phyloP scores from a whole-genome alignment of 2,329 filamentous ascomycete genomes.

The Alternaria conjuncta region DNA sequence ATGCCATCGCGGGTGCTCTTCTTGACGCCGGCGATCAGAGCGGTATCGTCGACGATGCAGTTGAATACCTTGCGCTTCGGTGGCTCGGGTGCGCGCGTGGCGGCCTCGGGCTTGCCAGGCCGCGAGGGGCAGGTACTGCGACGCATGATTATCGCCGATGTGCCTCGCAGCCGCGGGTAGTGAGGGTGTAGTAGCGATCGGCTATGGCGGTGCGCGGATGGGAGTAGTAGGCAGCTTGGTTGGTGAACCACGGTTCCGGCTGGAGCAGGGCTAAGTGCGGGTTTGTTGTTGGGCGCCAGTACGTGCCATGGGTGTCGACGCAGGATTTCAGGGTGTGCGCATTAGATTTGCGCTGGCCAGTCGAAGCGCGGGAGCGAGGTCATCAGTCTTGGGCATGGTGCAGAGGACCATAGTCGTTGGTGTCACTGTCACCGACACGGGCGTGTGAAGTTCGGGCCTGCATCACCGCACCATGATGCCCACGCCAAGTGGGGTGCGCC shows the following conservation, averaged over 20 bases:
- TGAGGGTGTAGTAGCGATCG: slow-evolving; percentile 11
- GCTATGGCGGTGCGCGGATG: slow-evolving; percentile 10
- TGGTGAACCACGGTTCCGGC: slow-evolving; percentile 17
- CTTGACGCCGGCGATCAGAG: slow-evolving; percentile 58
- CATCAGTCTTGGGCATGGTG: slow-evolving; percentile 28
- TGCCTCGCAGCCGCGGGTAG: slow-evolving; percentile 9
- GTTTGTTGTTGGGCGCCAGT: slow-evolving; percentile 36
- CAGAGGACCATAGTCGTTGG: slow-evolving; percentile 20
- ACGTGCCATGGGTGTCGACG: slow-evolving; percentile 26
- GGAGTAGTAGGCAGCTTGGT: slow-evolving; percentile 1
- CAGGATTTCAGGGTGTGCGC: slow-evolving; percentile 36
- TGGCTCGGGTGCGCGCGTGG: slow-evolving; percentile 36
- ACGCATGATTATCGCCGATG: slow-evolving; percentile 34
- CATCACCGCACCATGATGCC: slow-evolving; percentile 18
- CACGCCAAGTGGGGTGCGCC: slow-evolving; percentile 21
- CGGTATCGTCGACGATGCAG: slow-evolving; percentile 61
- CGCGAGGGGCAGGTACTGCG: slow-evolving; percentile 40
- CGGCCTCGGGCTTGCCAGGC: slow-evolving; percentile 31
- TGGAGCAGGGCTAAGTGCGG: slow-evolving; percentile 14
- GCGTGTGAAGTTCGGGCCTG: slow-evolving; percentile 21
- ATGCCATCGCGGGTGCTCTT: slow-evolving; percentile 60
- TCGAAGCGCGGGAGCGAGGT: slow-evolving; percentile 32
- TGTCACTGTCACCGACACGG: slow-evolving; percentile 21
- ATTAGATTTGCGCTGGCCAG: slow-evolving; percentile 26
- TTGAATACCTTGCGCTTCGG: slow-evolving; percentile 58